Percentiles rank a stretch among this genome's conserved stretches.
Conservation (phyloP, 768 basidiomycete genomes). For the Tulasnella calospora region DNA sequence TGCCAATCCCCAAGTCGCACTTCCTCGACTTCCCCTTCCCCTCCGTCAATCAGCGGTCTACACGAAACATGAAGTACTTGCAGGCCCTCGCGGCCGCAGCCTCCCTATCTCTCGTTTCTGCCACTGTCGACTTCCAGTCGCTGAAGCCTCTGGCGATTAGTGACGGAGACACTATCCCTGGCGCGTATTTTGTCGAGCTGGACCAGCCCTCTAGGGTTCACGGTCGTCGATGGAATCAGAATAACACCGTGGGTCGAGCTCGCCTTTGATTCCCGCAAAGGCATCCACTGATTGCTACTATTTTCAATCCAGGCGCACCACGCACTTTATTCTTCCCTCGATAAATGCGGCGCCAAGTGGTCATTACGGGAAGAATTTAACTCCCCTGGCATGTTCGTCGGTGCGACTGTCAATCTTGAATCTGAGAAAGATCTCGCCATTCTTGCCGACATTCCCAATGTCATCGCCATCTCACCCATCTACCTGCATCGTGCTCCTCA, state of each 20-base stretch:
- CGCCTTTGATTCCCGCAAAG: too few species aligned
- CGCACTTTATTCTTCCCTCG: conserved; percentile 7
- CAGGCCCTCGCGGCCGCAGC: neutral
- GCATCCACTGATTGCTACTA: too few species aligned
- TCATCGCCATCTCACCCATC: neutral
- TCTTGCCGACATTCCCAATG: neutral
- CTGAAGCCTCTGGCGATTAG: neutral
- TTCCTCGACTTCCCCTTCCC: neutral
- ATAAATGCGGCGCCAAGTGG: neutral
- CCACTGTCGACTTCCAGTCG: neutral
- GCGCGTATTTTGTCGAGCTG: neutral
- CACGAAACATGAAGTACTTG: neutral
- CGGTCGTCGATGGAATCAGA: neutral
- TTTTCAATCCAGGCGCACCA: conserved; percentile 13
- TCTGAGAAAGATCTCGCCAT: neutral
- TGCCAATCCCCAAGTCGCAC: too few species aligned
- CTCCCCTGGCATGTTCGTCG: neutral
- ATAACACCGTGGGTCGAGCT: too few species aligned
- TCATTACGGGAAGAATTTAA: neutral
- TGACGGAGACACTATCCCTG: neutral
- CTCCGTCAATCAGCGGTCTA: neutral
- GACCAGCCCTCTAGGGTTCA: too few species aligned
- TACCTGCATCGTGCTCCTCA: neutral
- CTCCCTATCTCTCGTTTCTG: neutral
- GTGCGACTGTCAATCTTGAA: neutral